phyloP scores from a whole-genome alignment of 2,329 filamentous ascomycete species.

The Ophiostoma sp. region DNA sequence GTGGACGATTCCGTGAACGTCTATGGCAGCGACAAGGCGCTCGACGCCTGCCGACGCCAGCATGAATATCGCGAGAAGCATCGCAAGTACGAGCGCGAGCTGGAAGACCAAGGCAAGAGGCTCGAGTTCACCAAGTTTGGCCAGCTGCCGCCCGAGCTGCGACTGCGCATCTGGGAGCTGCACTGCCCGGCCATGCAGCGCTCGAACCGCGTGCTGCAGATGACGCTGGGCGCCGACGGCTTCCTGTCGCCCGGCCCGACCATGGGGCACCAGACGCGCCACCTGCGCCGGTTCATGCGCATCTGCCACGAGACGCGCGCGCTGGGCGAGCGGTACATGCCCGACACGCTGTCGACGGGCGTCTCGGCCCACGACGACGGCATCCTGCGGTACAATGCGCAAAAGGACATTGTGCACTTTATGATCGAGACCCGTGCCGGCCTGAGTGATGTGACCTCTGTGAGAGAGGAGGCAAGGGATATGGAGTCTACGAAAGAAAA shows the following conservation, averaged over 20 bases:
- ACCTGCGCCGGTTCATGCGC: conserved; percentile 21
- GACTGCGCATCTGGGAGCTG: conserved; percentile 26
- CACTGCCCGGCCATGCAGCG: conserved; percentile 21
- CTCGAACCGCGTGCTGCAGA: conserved; percentile 18
- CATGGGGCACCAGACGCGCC: conserved; percentile 15
- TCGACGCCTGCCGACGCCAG: neutral
- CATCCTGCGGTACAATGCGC: conserved; percentile 24
- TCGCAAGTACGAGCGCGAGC: neutral
- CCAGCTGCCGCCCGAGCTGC: conserved; percentile 25
- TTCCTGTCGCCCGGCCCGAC: neutral
- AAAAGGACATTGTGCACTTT: conserved; percentile 25
- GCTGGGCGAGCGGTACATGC: conserved; percentile 21
- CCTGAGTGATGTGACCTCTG: neutral
- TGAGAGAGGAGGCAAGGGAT: no score
- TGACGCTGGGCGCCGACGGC: neutral
- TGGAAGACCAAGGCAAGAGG: neutral
- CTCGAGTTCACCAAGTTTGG: conserved; percentile 23
- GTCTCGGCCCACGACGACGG: neutral
- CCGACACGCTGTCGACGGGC: conserved; percentile 24
- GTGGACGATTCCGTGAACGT: neutral
- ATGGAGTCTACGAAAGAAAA: neutral
- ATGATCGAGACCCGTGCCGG: conserved; percentile 2
- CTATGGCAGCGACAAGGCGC: neutral
- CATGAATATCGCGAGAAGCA: neutral
- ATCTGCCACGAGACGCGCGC: conserved; percentile 25